Evolutionary conservation across 805 yeast genomes (phyloP).

Genomic region (Pichia nakasei): DNA sequence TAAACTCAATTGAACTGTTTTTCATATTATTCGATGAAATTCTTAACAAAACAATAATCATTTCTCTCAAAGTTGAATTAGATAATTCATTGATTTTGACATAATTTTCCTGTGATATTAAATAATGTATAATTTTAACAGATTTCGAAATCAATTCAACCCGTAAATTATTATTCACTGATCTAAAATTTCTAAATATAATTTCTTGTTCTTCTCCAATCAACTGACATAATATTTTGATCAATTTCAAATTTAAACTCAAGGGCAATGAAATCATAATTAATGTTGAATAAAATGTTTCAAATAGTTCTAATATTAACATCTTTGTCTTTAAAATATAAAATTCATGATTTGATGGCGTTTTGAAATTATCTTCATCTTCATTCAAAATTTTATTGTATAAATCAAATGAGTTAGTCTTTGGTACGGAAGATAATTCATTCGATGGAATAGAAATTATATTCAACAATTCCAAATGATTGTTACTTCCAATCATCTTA

Average conservation of each 20-base stretch:
- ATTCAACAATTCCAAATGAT: conserved; percentile 34
- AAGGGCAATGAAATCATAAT: conserved; percentile 4
- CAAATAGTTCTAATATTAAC: conserved; percentile 41
- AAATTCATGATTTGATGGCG: conserved; percentile 30
- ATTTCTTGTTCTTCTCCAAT: conserved; percentile 42
- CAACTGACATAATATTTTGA: conserved; percentile 13
- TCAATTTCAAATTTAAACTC: conserved; percentile 1
- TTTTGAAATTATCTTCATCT: conserved; percentile 6
- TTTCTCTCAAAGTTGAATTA: conserved; percentile 21
- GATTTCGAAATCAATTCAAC: conserved; percentile 33
- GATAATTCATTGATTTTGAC: conserved; percentile 19
- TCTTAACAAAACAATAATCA: conserved; percentile 24
- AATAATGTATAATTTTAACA: conserved; percentile 30
- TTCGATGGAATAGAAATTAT: conserved; percentile 30
- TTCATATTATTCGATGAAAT: conserved; percentile 26
- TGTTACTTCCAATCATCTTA: conserved; percentile 43
- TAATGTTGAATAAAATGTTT: conserved; percentile 27
- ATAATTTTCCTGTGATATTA: conserved; percentile 22
- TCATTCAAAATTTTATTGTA: conserved; percentile 12
- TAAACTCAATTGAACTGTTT: conserved; percentile 17
- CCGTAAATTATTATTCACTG: conserved; percentile 29
- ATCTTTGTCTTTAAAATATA: conserved; percentile 36
- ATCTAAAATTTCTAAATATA: conserved; percentile 37
- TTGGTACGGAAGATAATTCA: conserved; percentile 13
- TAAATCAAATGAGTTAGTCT: conserved; percentile 22